Evolutionary conservation across 2,329 filamentous ascomycete species (phyloP), one percentile per base, ranked within the genome.

Genomic region (Cladosporium sp.): DNA sequence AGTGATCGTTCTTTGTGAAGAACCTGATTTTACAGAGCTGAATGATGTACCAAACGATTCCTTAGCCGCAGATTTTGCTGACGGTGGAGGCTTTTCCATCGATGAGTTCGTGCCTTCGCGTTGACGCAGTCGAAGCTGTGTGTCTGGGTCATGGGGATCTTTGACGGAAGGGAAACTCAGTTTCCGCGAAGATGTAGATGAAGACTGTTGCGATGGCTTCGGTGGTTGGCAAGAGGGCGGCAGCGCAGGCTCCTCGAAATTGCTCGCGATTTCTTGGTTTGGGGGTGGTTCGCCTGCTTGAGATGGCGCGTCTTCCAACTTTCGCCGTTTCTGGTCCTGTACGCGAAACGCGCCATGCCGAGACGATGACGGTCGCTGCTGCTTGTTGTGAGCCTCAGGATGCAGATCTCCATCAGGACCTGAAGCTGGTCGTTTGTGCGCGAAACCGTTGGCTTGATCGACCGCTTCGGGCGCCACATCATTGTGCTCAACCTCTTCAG

Each of bases 81-180:
- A 24, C 11, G 45, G 41, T n/a, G 27, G n/a, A 11, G 37, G 11
- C 9, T 32, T 48, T 27, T 15, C 17, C 11, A 27, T 12, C 6
- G 45, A 40, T 1, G 17, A 13, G n/a, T 20, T 20, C 19, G 12
- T n/a, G 30, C 20, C 15, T 15, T 45, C 37, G 13, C 45, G 51
- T 65, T 92, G 88, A 61, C 85, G 89, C 24, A 89, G 71, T 39
- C 84, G 80, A 40, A 82, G 58, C 22, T 77, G 73, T 0, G 85
- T 87, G 52, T 75, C 76, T 5, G 80, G 78, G 58, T 88, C 82
- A 58, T 83, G 78, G 1, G 84, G 79, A 58, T 92, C 82, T 68
- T 95, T 95, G 18, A 92, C 87, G 11, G 90, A 80, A 1, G 85
- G 79, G 61, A 89, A 95, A 22, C 76, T 77, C 20, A 89, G 71